Percentiles rank a stretch among this genome's conserved stretches.
Conservation (phyloP, 495 filamentous ascomycete species). For the Poronia punctata region DNA sequence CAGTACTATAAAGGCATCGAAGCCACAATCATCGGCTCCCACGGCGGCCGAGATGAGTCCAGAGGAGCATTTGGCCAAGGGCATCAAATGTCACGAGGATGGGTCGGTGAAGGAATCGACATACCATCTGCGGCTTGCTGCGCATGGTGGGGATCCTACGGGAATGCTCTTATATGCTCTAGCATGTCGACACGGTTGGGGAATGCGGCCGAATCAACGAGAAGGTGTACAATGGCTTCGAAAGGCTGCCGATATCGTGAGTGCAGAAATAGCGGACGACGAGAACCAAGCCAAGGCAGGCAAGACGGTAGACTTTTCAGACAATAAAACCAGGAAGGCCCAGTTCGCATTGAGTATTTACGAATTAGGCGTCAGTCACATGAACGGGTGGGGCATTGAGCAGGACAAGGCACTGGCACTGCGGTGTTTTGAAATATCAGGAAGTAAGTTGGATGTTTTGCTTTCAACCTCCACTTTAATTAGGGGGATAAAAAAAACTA, state of each 20-base stretch:
- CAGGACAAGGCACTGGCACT: constrained; percentile 85
- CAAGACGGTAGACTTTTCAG: constrained; percentile 53
- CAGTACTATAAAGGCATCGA: constrained; percentile 56
- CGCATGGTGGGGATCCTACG: constrained; percentile 75
- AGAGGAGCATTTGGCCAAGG: constrained; percentile 83
- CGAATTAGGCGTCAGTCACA: constrained; percentile 90
- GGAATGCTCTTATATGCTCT: constrained; percentile 95
- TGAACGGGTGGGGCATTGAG: constrained; percentile 96
- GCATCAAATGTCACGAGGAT: constrained; percentile 78
- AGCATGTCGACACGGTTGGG: constrained; percentile 97
- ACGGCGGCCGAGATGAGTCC: constrained; percentile 55
- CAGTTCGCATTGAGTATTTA: constrained; percentile 95
- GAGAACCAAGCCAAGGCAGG: constrained; percentile 60
- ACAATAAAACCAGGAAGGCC: constrained; percentile 71
- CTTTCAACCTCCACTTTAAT: no score
- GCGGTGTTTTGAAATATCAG: constrained; percentile 93
- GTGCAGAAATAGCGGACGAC: constrained; percentile 74
- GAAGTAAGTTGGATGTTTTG: constrained; percentile 61
- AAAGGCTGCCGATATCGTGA: constrained; percentile 80
- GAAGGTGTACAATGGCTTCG: constrained; percentile 89
- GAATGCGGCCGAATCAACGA: constrained; percentile 81
- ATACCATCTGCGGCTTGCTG: constrained; percentile 89
- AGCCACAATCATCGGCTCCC: constrained; percentile 41
- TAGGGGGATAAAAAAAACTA: constrained; percentile 13
- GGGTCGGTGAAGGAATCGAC: constrained; percentile 86